These are phyloP conservation scores for Beauveria scarabaeidicola DNA, from an alignment of 2,329 filamentous ascomycete species.

Conservation along the genomic window DNA sequence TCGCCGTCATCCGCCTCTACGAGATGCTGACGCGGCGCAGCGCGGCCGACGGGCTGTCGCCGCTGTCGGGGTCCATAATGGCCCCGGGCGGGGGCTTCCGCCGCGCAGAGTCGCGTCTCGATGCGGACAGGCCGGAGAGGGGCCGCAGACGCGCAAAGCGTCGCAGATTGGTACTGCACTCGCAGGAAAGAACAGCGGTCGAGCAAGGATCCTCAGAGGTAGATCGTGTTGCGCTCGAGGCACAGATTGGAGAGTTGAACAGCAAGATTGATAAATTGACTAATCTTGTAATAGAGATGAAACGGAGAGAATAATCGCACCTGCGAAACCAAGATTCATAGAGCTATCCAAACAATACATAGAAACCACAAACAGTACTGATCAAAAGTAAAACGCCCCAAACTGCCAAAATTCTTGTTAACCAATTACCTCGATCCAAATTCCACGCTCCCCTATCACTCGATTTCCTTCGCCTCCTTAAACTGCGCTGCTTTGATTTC, in stretches of 20 bases:
- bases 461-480: too few relatives aligned
- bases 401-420: too few relatives aligned
- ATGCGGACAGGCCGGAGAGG: not conserved
- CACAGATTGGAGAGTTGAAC: conserved; percentile 45
- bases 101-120: not conserved
- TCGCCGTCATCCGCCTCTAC: conserved; percentile 60
- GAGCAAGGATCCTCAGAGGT: conserved; percentile 25
- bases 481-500: too few relatives aligned
- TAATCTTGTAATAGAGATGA: conserved; percentile 41
- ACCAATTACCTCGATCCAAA: too few relatives aligned
- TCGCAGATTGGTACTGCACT: not conserved
- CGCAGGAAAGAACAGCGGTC: conserved; percentile 13
- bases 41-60: not conserved
- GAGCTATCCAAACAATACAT: not conserved
- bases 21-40: conserved; percentile 40
- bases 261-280: conserved; percentile 52
- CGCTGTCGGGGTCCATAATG: not conserved
- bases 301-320: conserved; percentile 22
- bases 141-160: not conserved
- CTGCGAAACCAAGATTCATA: not conserved
- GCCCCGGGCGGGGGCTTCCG: not conserved
- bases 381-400: too few relatives aligned
- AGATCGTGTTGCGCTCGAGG: conserved; percentile 34
- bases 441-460: too few relatives aligned
- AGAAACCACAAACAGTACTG: too few relatives aligned